Evolutionary conservation across 495 filamentous ascomycete species (phyloP).

Genomic region (Aspergillus leporis): DNA sequence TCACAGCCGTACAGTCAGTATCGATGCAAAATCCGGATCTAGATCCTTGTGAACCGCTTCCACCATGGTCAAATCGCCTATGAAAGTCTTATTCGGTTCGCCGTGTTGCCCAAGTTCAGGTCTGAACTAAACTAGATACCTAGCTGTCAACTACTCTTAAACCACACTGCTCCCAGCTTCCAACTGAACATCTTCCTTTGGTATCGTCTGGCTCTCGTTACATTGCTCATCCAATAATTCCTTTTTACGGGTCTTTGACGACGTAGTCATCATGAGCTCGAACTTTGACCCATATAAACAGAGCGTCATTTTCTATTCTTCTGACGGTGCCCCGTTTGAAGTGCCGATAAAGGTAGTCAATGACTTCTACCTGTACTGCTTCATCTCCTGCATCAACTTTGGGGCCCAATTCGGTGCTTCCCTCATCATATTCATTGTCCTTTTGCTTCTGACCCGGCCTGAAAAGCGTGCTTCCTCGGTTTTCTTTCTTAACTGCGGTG

Average conservation of each 20-base stretch:
- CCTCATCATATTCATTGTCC: constrained; percentile 62
- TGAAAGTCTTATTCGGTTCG: not conserved
- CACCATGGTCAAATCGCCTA: constrained; percentile 5
- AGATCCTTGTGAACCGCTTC: not conserved
- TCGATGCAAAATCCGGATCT: not conserved
- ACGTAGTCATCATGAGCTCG: constrained; percentile 16
- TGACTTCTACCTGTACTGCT: constrained; percentile 46
- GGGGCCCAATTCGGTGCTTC: constrained; percentile 74
- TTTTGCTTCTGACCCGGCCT: constrained; percentile 61
- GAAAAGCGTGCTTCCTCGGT: constrained; percentile 62
- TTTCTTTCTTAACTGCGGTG: constrained; percentile 64
- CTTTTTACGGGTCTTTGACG: not conserved
- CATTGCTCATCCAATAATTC: not conserved
- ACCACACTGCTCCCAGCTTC: not conserved
- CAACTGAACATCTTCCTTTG: not conserved
- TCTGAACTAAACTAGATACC: not conserved
- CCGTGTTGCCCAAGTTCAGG: not conserved
- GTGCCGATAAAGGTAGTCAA: constrained; percentile 52
- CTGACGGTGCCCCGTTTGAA: constrained; percentile 53
- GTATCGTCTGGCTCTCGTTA: not conserved
- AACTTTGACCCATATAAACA: constrained; percentile 61
- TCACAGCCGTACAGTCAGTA: constrained; percentile 5
- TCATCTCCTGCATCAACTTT: constrained; percentile 65
- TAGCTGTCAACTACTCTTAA: constrained; percentile 2
- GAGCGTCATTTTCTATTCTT: constrained; percentile 50